Percentiles rank a stretch among this genome's conserved stretches.
Conservation (phyloP, 108 stramenopile species). For the Fragilaria radians region DNA sequence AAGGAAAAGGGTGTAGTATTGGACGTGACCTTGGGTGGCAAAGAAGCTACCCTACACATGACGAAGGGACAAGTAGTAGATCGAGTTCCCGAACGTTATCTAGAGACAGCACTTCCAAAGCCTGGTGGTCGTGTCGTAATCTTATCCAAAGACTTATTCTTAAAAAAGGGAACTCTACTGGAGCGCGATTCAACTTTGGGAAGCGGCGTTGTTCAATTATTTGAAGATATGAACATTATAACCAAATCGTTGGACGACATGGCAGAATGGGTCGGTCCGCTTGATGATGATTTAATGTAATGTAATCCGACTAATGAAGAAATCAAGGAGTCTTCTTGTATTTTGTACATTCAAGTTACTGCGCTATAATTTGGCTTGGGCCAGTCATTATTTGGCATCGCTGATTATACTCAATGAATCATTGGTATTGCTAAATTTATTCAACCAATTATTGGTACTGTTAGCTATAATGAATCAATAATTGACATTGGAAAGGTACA, state of each 20-base stretch:
- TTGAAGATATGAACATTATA: conserved; percentile 73
- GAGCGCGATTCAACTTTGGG: conserved; percentile 55
- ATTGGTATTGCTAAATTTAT: too few species aligned
- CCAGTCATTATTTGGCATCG: too few species aligned
- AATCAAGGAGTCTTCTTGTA: too few species aligned
- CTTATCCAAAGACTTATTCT: conserved; percentile 40
- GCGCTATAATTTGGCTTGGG: too few species aligned
- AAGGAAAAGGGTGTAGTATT: conserved; percentile 78
- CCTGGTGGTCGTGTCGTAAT: conserved; percentile 70
- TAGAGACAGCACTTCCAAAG: conserved; percentile 82
- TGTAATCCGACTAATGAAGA: not conserved
- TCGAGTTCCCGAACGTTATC: conserved; percentile 68
- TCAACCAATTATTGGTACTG: too few species aligned
- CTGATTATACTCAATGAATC: too few species aligned
- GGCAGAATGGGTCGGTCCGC: conserved; percentile 78
- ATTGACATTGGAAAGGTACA: too few species aligned
- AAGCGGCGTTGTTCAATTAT: conserved; percentile 60
- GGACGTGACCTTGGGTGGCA: conserved; percentile 50
- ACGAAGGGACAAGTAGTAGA: conserved; percentile 53
- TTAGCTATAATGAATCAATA: too few species aligned
- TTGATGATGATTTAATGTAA: conserved; percentile 52
- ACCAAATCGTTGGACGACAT: conserved; percentile 73
- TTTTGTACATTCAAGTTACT: too few species aligned
- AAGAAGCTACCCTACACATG: conserved; percentile 60
- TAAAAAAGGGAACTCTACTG: conserved; percentile 63